phyloP scores from a whole-genome alignment of 1,139 yeast species.

The Suhomyces atakaporum region DNA sequence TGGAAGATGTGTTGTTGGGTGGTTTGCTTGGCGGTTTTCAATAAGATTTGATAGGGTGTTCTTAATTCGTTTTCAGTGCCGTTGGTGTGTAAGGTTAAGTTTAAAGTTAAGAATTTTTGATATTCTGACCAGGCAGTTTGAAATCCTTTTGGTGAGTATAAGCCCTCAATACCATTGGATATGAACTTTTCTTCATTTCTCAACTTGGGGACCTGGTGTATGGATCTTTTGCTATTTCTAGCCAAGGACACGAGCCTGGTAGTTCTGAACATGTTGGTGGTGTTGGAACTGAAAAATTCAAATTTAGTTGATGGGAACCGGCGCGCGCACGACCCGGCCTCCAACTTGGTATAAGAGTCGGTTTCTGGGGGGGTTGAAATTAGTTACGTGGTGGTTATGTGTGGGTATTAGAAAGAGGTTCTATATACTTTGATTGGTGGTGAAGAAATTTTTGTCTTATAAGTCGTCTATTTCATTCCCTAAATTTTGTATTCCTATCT shows the following conservation, averaged over 20 bases:
- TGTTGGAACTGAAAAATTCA: conserved; percentile 11
- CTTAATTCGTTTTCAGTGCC: conserved; percentile 83
- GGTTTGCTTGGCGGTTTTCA: conserved; percentile 70
- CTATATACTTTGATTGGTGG: too few relatives aligned
- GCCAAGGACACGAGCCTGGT: conserved; percentile 10
- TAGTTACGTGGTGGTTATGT: too few relatives aligned
- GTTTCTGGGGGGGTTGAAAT: neutral
- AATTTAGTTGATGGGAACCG: conserved; percentile 1
- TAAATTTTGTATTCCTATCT: too few relatives aligned
- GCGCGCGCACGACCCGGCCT: conserved; percentile 5
- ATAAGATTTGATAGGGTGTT: conserved; percentile 73
- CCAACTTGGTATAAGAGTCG: neutral
- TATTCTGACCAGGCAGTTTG: conserved; percentile 78
- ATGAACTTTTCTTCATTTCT: conserved; percentile 40
- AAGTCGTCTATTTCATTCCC: neutral
- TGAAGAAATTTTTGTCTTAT: neutral
- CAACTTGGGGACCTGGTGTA: conserved; percentile 70
- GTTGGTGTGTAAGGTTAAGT: conserved; percentile 69
- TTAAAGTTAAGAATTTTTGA: conserved; percentile 68
- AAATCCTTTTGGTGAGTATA: conserved; percentile 70
- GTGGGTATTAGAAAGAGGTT: too few relatives aligned
- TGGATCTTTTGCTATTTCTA: conserved; percentile 25
- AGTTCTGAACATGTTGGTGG: conserved; percentile 10
- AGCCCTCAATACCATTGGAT: conserved; percentile 65
- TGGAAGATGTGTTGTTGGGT: conserved; percentile 75